These are phyloP conservation scores for Phytophthora pistaciae DNA, from an alignment of 352 stramenopile species.

Conservation along the genomic window DNA sequence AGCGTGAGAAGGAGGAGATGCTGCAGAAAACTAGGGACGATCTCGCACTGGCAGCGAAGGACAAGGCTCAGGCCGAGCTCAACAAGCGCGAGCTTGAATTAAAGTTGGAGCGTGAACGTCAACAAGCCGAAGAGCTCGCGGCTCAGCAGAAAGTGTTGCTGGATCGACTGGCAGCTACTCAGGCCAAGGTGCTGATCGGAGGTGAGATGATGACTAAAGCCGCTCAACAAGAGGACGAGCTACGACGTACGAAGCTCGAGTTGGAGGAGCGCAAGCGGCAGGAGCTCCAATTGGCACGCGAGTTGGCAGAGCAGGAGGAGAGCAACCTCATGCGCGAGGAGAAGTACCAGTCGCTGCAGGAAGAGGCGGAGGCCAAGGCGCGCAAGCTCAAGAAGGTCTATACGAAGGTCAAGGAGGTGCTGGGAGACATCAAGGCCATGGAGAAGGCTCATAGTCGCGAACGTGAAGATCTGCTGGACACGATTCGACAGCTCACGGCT, in stretches of 20 bases:
- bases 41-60: slow-evolving; percentile 73
- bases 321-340: slow-evolving; percentile 94
- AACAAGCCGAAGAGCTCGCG: slow-evolving; percentile 75
- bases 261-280: slow-evolving; percentile 92
- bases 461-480: slow-evolving; percentile 95
- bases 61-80: slow-evolving; percentile 86
- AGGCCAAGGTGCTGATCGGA: slow-evolving; percentile 93
- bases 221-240: slow-evolving; percentile 94
- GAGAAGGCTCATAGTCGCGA: slow-evolving; percentile 94
- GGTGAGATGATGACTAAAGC: slow-evolving; percentile 95
- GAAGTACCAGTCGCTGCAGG: slow-evolving; percentile 89
- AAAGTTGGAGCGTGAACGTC: slow-evolving; percentile 89
- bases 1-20: slow-evolving; percentile 82
- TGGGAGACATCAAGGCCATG: slow-evolving; percentile 95
- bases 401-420: slow-evolving; percentile 89
- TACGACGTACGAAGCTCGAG: slow-evolving; percentile 94
- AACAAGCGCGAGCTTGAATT: slow-evolving; percentile 89
- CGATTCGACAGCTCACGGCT: slow-evolving; percentile 95
- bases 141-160: slow-evolving; percentile 81
- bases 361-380: slow-evolving; percentile 96
- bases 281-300: slow-evolving; percentile 87
- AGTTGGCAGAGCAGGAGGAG: slow-evolving; percentile 95
- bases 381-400: slow-evolving; percentile 98
- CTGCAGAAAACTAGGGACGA: slow-evolving; percentile 75
- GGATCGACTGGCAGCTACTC: slow-evolving; percentile 91